Evolutionary conservation across 495 filamentous ascomycete species (phyloP).

Genomic region (Ascobolus immersus): DNA sequence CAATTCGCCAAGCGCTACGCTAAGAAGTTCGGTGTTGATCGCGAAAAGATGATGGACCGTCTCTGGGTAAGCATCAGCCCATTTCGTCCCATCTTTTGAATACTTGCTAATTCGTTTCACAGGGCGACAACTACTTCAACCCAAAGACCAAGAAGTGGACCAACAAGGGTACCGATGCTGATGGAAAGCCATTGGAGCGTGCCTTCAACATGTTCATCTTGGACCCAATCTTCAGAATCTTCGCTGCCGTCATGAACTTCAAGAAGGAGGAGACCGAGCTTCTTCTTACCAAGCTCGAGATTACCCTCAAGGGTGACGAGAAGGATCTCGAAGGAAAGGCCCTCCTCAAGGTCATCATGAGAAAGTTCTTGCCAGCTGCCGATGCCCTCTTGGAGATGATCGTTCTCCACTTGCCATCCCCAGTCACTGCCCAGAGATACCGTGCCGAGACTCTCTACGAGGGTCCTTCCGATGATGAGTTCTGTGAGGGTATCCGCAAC

Average conservation of each 20-base stretch:
- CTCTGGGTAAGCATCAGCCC: slow-evolving; percentile 50
- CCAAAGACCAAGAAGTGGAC: slow-evolving; percentile 99
- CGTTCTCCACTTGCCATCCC: slow-evolving; percentile 94
- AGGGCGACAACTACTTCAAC: slow-evolving; percentile 99
- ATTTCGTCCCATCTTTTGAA: neutral
- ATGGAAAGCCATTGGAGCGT: slow-evolving; percentile 79
- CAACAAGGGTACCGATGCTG: slow-evolving; percentile 40
- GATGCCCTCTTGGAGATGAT: slow-evolving; percentile 99
- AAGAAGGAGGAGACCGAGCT: slow-evolving; percentile 77
- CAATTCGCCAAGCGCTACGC: slow-evolving; percentile 92
- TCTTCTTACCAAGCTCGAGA: slow-evolving; percentile 72
- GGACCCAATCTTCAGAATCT: slow-evolving; percentile 98
- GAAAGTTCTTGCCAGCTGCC: slow-evolving; percentile 90
- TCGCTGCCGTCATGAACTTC: slow-evolving; percentile 84
- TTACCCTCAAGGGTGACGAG: slow-evolving; percentile 68
- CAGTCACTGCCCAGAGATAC: slow-evolving; percentile 89
- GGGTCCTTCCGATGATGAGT: slow-evolving; percentile 78
- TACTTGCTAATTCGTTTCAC: slow-evolving; percentile 9
- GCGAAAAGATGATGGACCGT: slow-evolving; percentile 98
- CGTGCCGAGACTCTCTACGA: slow-evolving; percentile 97
- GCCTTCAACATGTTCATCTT: slow-evolving; percentile 97
- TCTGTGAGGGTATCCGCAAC: slow-evolving; percentile 84
- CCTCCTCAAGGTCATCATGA: slow-evolving; percentile 92
- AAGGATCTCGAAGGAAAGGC: slow-evolving; percentile 86
- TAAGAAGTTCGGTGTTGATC: slow-evolving; percentile 99